A percentile compares a stretch with the other conserved stretches of the same genome.
phyloP scores from a whole-genome alignment of 78 protist genomes.

The Dictyostelium capitatum region DNA sequence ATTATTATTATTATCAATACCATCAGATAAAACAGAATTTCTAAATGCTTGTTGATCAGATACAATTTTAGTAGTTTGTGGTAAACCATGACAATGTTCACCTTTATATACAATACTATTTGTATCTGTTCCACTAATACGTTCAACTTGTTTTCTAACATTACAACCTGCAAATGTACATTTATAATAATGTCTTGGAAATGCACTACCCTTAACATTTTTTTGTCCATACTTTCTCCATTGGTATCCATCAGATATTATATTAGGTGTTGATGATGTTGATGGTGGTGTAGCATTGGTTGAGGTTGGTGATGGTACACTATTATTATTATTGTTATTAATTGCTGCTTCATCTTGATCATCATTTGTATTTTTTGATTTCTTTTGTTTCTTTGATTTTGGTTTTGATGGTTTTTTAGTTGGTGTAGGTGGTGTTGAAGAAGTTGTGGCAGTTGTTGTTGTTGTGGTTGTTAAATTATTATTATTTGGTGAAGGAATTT shows the following conservation, averaged over 20 bases:
- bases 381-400: slow-evolving; percentile 14
- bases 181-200: slow-evolving; percentile 79
- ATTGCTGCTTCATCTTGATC: background rate
- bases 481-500: background rate
- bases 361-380: background rate
- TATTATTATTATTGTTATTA: background rate
- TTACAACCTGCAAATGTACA: slow-evolving; percentile 67
- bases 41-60: slow-evolving; percentile 60
- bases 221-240: slow-evolving; percentile 82
- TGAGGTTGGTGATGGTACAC: background rate
- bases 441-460: background rate
- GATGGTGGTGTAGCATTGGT: background rate
- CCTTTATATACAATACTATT: slow-evolving; percentile 43
- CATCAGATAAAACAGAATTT: slow-evolving; percentile 47
- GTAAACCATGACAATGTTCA: slow-evolving; percentile 64
- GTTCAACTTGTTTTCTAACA: slow-evolving; percentile 68
- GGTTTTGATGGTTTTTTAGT: background rate
- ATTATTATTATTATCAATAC: background rate
- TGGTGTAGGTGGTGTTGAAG: background rate
- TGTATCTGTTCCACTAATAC: background rate
- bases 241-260: slow-evolving; percentile 54
- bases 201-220: slow-evolving; percentile 60
- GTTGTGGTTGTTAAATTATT: background rate
- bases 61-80: slow-evolving; percentile 55
- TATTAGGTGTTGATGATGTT: background rate